Conservation (phyloP, 257 asterid species). For the Fraxinus americana region DNA sequence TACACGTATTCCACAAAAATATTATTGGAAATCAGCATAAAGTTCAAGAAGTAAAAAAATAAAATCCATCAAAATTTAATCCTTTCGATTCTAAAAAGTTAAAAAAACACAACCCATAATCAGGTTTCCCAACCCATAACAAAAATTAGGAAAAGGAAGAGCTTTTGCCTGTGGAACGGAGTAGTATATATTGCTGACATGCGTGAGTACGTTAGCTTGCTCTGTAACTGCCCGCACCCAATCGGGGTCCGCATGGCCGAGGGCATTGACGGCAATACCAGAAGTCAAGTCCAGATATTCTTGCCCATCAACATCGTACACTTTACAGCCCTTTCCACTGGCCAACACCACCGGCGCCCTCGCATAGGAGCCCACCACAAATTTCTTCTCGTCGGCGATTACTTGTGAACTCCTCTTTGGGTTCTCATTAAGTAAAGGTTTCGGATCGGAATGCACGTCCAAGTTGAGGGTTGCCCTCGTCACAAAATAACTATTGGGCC, state of each 20-base stretch:
- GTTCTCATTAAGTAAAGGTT: slow-evolving; percentile 24
- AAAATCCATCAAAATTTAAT: slow-evolving; percentile 18
- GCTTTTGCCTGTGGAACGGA: slow-evolving; percentile 68
- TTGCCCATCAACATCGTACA: slow-evolving; percentile 80
- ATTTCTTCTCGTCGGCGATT: slow-evolving; percentile 72
- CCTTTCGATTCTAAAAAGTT: neutral
- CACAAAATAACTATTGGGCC: slow-evolving; percentile 23
- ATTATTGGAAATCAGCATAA: too few species aligned
- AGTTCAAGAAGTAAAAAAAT: neutral
- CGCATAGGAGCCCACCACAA: slow-evolving; percentile 80
- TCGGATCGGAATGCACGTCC: slow-evolving; percentile 39
- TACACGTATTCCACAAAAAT: too few species aligned
- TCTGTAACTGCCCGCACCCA: slow-evolving; percentile 67
- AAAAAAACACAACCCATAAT: slow-evolving; percentile 14
- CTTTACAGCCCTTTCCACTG: slow-evolving; percentile 78
- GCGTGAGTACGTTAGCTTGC: slow-evolving; percentile 72
- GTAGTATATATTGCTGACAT: slow-evolving; percentile 79
- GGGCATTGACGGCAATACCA: slow-evolving; percentile 91
- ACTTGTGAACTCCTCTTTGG: slow-evolving; percentile 39
- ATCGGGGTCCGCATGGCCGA: slow-evolving; percentile 91
- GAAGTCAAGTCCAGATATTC: slow-evolving; percentile 89
- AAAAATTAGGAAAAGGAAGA: neutral
- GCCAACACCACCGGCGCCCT: slow-evolving; percentile 70
- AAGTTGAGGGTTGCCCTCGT: slow-evolving; percentile 49
- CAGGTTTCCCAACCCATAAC: neutral